Evolutionary conservation across 306 rosid genomes (phyloP).

Genomic region (Trichosanthes truncata): DNA sequence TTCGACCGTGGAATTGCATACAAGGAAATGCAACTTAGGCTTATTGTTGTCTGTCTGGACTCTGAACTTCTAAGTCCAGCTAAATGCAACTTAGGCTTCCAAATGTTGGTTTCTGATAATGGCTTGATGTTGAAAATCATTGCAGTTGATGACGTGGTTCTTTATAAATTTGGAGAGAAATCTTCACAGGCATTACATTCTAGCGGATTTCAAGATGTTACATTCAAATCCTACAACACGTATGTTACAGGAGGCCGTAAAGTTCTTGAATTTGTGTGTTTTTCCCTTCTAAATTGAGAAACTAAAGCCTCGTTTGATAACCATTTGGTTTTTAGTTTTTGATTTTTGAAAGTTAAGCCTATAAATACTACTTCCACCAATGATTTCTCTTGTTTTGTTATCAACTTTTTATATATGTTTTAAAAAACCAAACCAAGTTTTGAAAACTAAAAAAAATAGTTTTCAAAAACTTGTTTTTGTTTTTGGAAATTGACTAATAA

Average conservation of each 20-base stretch:
- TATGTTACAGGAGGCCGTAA: slow-evolving; percentile 13
- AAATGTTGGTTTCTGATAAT: neutral
- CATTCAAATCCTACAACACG: slow-evolving; percentile 71
- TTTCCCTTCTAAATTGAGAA: neutral
- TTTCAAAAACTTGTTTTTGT: no score
- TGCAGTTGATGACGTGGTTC: slow-evolving; percentile 84
- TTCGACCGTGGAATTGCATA: neutral
- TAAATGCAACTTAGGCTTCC: neutral
- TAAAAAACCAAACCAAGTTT: no score
- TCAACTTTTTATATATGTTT: no score
- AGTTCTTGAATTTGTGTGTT: neutral
- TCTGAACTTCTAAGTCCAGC: neutral
- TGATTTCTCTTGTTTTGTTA: no score
- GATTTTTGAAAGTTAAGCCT: no score
- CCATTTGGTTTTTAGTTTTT: no score
- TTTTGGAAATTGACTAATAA: no score
- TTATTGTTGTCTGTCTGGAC: neutral
- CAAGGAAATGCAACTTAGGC: neutral
- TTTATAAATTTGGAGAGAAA: slow-evolving; percentile 76
- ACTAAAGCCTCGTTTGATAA: no score
- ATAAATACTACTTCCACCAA: no score
- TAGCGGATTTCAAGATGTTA: slow-evolving; percentile 59
- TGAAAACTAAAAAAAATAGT: no score
- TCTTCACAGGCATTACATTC: slow-evolving; percentile 48
- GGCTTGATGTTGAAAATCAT: slow-evolving; percentile 6